Conservation (phyloP, 1,139 yeast genomes). For the Trichomonascaceae sp. region DNA sequence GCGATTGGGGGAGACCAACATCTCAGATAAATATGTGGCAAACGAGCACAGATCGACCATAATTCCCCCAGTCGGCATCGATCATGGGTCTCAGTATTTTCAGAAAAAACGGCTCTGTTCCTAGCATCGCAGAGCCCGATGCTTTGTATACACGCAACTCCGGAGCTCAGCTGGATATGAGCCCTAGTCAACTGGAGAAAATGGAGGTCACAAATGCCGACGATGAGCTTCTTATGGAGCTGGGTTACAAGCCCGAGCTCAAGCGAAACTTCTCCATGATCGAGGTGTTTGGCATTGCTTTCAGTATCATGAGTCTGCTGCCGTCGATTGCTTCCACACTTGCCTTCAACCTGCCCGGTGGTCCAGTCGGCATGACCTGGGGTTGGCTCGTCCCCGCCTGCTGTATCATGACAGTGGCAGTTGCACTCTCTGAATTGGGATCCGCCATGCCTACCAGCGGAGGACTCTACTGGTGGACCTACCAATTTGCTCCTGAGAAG, state of each 20-base stretch:
- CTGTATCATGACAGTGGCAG: slow-evolving; percentile 22
- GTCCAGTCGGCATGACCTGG: slow-evolving; percentile 50
- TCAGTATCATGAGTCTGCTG: slow-evolving; percentile 56
- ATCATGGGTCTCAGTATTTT: no score
- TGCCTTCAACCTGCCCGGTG: slow-evolving; percentile 34
- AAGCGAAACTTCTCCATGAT: slow-evolving; percentile 52
- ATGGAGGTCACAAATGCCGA: slow-evolving; percentile 10
- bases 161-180: not conserved
- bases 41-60: no score
- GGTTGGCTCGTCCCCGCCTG: slow-evolving; percentile 36
- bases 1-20: no score
- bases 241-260: slow-evolving; percentile 65
- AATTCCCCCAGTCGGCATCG: no score
- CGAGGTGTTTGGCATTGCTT: slow-evolving; percentile 43
- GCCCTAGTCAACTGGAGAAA: no score
- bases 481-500: slow-evolving; percentile 38
- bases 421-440: slow-evolving; percentile 46
- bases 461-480: slow-evolving; percentile 44
- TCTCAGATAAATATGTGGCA: no score
- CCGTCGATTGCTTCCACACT: slow-evolving; percentile 45
- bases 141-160: not conserved
- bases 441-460: slow-evolving; percentile 56
- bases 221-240: slow-evolving; percentile 24
- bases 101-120: no score
- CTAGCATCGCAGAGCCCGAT: not conserved